A percentile compares a stretch with the other conserved stretches of the same genome.
These are phyloP conservation scores for Phylloporus arenicola DNA, from an alignment of 768 basidiomycete genomes.

Conservation along the genomic window DNA sequence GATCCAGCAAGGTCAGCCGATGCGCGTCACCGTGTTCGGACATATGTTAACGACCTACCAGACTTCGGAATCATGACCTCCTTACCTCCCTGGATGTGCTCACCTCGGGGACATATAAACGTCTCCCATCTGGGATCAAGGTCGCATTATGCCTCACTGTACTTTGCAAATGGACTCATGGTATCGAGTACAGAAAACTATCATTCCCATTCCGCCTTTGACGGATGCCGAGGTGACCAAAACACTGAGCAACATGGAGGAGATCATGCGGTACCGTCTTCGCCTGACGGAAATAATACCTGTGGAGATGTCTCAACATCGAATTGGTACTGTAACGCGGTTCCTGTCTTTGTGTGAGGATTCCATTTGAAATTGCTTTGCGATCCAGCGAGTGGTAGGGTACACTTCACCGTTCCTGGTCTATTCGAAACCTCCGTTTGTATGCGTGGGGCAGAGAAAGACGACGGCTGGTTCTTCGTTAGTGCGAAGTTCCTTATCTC, in stretches of 20 bases:
- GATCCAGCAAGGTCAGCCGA: slow-evolving; percentile 67
- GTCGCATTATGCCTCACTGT: slow-evolving; percentile 34
- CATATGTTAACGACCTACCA: slow-evolving; percentile 23
- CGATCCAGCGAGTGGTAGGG: slow-evolving; percentile 66
- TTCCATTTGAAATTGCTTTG: slow-evolving; percentile 14
- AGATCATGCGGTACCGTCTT: slow-evolving; percentile 72
- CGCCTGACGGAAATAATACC: slow-evolving; percentile 77
- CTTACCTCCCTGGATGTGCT: slow-evolving; percentile 88
- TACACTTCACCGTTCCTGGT: slow-evolving; percentile 64
- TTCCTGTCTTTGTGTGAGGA: slow-evolving; percentile 13
- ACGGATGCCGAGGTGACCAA: slow-evolving; percentile 61
- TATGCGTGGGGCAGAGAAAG: slow-evolving; percentile 60
- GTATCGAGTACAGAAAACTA: slow-evolving; percentile 49
- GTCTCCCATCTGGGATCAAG: slow-evolving; percentile 79
- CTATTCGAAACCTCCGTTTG: slow-evolving; percentile 73
- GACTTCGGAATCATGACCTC: slow-evolving; percentile 90
- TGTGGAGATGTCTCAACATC: slow-evolving; percentile 69
- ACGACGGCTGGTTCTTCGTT: slow-evolving; percentile 85
- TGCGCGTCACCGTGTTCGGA: neutral
- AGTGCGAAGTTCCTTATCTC: slow-evolving; percentile 69
- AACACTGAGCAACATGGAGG: slow-evolving; percentile 68
- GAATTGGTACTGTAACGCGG: slow-evolving; percentile 46
- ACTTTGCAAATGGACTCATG: slow-evolving; percentile 18
- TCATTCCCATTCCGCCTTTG: slow-evolving; percentile 60
- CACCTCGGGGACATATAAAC: slow-evolving; percentile 77